Base-by-base conservation (phyloP, 2,329 filamentous ascomycete genomes). In the Ceratocystis diversiconidia region DNA sequence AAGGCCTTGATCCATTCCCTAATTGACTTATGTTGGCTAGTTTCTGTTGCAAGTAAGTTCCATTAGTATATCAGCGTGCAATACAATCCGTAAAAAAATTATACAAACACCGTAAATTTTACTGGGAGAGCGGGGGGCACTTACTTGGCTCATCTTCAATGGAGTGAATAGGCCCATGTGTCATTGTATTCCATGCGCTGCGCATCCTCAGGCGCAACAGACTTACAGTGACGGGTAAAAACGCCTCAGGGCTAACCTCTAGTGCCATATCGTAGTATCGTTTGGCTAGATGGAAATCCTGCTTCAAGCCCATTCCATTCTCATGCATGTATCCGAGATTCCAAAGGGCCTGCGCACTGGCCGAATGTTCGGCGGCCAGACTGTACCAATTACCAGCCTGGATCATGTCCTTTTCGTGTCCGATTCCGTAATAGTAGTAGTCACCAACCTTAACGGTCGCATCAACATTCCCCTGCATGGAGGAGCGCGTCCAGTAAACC, bases 251-350 rank as follows among this genome's bases (percentile, higher is more conserved):
- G 71, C 96, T 99, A 0, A 92, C 92, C 72, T 92, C 90, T 36
- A 96, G 78, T 0, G 94, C 92, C 68, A 94, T 82, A 71, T 99
- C 94, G 73, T 99, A 99, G 75, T 92, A 96, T 64, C 94, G 82
- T 76, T 99, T 99, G 1, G 95, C 94, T 66, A 99, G 85, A 72
- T 99, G 94, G 74, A 95, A 99, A 73, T 99, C 94, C 73, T 99
- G 94, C 65, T 89, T 87, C 22, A 97, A 83, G 1, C 92, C 90
- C 62, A 97, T 81, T 6, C 94, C 94, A 72, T 97, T 96, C 76
- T 99, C 94, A 72, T 99, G 91, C 92, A 99, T 97, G 94, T 94
- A 99, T 4, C 94, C 95, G 15, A 99, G 79, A 71, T 99, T 97
- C 83, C 91, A 99, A 66, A 96, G 84, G 15, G 95, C 94, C 75